Percentiles rank a stretch among this genome's conserved stretches.
These are phyloP conservation scores for Ophiostoma quercus DNA, from an alignment of 2,329 filamentous ascomycete species.

Conservation along the genomic window DNA sequence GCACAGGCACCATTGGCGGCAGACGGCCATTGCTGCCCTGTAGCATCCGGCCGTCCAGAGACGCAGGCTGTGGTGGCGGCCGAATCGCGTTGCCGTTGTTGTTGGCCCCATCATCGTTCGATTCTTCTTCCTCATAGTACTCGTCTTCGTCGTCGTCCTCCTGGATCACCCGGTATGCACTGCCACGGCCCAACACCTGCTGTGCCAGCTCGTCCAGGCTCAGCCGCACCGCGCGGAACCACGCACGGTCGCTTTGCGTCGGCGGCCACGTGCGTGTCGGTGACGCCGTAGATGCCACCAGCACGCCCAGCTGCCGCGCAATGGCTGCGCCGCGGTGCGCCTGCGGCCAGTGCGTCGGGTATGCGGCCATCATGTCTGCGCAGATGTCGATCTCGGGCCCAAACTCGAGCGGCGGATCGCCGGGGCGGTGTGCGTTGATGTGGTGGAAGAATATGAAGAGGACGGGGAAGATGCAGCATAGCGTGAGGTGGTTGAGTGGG, in stretches of 20 bases:
- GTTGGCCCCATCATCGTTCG: not conserved
- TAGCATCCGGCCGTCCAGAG: not conserved
- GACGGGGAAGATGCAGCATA: constrained; percentile 39
- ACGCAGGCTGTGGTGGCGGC: not conserved
- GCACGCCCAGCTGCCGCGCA: not conserved
- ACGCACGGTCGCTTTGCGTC: not conserved
- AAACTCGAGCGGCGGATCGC: constrained; percentile 12
- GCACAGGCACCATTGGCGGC: not conserved
- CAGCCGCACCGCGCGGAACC: constrained; percentile 1
- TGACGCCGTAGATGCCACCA: constrained; percentile 3
- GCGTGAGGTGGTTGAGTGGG: constrained; percentile 41
- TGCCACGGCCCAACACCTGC: constrained; percentile 12
- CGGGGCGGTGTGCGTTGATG: constrained; percentile 8
- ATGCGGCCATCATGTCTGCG: constrained; percentile 16
- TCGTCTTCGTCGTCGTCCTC: constrained; percentile 12
- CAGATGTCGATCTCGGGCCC: constrained; percentile 7
- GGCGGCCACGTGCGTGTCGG: constrained; percentile 3
- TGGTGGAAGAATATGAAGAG: constrained; percentile 17
- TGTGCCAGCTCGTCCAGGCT: constrained; percentile 12
- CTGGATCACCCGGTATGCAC: constrained; percentile 8
- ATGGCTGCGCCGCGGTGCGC: constrained; percentile 15
- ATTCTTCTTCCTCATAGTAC: not conserved
- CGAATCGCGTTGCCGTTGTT: not conserved
- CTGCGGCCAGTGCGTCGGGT: constrained; percentile 10
- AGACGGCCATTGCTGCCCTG: not conserved